These are phyloP conservation scores for Vinca minor DNA, from an alignment of 257 asterid species.

Conservation along the genomic window DNA sequence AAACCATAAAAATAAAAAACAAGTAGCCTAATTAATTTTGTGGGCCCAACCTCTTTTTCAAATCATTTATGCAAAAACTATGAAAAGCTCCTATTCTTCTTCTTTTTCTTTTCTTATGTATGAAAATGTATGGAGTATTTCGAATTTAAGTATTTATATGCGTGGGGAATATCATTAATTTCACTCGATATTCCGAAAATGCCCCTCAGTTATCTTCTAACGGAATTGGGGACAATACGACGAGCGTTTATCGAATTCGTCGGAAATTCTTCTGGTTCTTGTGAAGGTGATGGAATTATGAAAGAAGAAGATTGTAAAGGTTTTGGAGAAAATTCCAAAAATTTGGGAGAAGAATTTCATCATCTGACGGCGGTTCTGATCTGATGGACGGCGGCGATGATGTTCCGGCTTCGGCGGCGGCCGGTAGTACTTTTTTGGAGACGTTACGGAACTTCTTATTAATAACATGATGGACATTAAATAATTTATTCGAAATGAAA, in stretches of 20 bases:
- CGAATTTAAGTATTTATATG: no score
- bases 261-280: conserved; percentile 41
- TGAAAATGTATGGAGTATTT: no score
- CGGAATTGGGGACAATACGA: conserved; percentile 28
- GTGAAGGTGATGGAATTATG: no score
- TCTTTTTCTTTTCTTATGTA: no score
- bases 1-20: no score
- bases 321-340: conserved; percentile 17
- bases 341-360: conserved; percentile 26
- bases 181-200: no score
- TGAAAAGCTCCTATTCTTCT: no score
- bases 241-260: conserved; percentile 34
- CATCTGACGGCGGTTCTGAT: conserved; percentile 23
- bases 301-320: conserved; percentile 58
- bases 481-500: no score
- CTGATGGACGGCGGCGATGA: conserved; percentile 34
- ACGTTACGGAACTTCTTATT: conserved; percentile 64
- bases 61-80: not conserved
- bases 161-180: no score
- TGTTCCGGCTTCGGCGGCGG: no score
- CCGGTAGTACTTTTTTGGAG: conserved; percentile 50
- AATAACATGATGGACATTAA: no score
- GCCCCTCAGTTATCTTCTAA: conserved; percentile 28
- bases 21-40: not conserved
- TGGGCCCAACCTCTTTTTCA: no score